Percentiles rank a stretch among this genome's conserved stretches.
Evolutionary conservation across 1,284 basidiomycete genomes (phyloP).

Genomic region (Ganoderma boninense): DNA sequence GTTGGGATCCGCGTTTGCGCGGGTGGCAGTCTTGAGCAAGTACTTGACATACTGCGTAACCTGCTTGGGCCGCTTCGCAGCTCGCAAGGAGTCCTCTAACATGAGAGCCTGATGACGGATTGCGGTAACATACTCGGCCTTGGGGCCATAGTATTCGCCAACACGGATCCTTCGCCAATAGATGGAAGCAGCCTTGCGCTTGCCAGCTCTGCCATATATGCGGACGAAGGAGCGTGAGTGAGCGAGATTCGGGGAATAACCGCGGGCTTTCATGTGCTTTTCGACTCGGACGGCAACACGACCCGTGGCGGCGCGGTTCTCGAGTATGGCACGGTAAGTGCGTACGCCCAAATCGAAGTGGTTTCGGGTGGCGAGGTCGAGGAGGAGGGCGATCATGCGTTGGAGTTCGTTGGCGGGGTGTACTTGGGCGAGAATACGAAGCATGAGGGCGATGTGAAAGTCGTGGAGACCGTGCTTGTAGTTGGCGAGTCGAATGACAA

Average conservation of each 20-base stretch:
- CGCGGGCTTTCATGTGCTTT: conserved; percentile 15
- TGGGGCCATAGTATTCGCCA: conserved; percentile 15
- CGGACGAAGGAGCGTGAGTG: conserved; percentile 24
- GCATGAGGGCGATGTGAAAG: conserved; percentile 62
- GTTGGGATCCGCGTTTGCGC: background rate
- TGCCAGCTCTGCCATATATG: conserved; percentile 13
- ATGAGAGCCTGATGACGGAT: background rate
- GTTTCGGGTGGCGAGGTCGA: conserved; percentile 42
- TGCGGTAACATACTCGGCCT: conserved; percentile 8
- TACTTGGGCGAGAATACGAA: conserved; percentile 52
- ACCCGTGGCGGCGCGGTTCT: conserved; percentile 8
- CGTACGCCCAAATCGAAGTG: conserved; percentile 7
- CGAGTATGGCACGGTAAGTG: conserved; percentile 20
- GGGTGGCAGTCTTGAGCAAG: conserved; percentile 24
- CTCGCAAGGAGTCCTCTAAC: conserved; percentile 21
- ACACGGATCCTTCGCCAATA: conserved; percentile 26
- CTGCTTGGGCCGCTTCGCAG: conserved; percentile 10
- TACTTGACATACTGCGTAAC: conserved; percentile 20
- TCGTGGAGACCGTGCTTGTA: conserved; percentile 43
- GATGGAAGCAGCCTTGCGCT: conserved; percentile 8
- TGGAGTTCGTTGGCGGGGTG: conserved; percentile 12
- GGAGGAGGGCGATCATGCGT: conserved; percentile 11
- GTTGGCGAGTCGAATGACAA: conserved; percentile 55
- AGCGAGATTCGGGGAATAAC: conserved; percentile 19
- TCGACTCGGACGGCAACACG: conserved; percentile 13